phyloP scores from a whole-genome alignment of 352 stramenopile genomes.

The Lagenidium giganteum region DNA sequence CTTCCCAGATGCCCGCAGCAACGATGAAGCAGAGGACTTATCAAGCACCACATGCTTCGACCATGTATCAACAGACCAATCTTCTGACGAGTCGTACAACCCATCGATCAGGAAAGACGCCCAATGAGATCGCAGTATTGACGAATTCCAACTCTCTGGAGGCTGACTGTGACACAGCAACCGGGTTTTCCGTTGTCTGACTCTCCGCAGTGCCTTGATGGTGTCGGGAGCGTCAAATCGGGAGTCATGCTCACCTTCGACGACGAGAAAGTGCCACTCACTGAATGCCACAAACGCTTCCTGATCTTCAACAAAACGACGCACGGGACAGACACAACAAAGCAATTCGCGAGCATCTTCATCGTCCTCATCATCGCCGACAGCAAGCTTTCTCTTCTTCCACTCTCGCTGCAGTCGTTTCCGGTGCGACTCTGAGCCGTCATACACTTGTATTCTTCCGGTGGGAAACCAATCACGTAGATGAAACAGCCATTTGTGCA shows the following conservation, averaged over 20 bases:
- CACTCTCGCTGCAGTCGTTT: constrained; percentile 45
- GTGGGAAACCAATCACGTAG: constrained; percentile 50
- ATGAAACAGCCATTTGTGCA: constrained; percentile 79
- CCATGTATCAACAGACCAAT: constrained; percentile 14
- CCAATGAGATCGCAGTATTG: constrained; percentile 30
- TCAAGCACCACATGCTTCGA: constrained; percentile 27
- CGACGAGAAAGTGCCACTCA: constrained; percentile 66
- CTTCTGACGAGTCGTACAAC: constrained; percentile 9
- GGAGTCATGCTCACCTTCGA: constrained; percentile 61
- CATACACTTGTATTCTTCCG: constrained; percentile 60
- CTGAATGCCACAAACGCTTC: constrained; percentile 38
- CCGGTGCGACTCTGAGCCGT: constrained; percentile 27
- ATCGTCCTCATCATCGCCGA: constrained; percentile 34
- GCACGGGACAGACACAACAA: constrained; percentile 55
- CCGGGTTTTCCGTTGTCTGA: constrained; percentile 43
- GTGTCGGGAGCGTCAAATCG: constrained; percentile 37
- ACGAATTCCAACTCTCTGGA: constrained; percentile 52
- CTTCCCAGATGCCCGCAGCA: constrained; percentile 50
- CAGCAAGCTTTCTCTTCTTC: constrained; percentile 32
- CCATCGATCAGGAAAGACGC: constrained; percentile 44
- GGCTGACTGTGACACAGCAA: constrained; percentile 59
- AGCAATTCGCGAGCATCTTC: constrained; percentile 37
- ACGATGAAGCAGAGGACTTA: constrained; percentile 33
- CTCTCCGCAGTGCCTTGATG: constrained; percentile 30
- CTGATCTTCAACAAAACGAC: constrained; percentile 43